Evolutionary conservation across 768 basidiomycete genomes (phyloP).

Genomic region (Boletus rufocinnamomeus): DNA sequence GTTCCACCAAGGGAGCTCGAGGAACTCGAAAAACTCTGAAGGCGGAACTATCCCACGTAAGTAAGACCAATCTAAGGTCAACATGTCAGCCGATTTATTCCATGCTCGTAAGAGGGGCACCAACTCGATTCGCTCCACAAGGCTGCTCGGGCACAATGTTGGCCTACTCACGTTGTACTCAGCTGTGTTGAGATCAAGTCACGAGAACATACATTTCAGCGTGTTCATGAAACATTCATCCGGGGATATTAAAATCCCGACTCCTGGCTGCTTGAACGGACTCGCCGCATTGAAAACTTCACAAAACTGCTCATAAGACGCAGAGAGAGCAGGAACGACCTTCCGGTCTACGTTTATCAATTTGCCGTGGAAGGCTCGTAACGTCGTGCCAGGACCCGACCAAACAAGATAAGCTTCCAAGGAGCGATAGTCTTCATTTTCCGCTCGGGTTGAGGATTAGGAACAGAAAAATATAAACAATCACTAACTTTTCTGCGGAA

Average conservation of each 20-base stretch:
- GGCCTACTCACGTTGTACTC: constrained; percentile 2
- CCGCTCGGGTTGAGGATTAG: neutral
- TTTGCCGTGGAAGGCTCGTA: constrained; percentile 17
- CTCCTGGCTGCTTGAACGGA: neutral
- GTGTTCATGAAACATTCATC: neutral
- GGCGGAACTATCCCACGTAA: constrained; percentile 17
- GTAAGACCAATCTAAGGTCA: constrained; percentile 17
- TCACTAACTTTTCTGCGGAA: constrained; percentile 12
- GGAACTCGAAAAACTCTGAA: constrained; percentile 12
- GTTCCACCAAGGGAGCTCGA: constrained; percentile 21
- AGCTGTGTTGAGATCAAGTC: neutral
- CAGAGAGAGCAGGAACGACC: constrained; percentile 2
- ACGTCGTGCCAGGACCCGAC: constrained; percentile 11
- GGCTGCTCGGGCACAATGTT: neutral
- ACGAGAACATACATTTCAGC: constrained; percentile 11
- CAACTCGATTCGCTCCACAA: constrained; percentile 18
- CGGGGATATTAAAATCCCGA: neutral
- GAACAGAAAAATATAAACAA: neutral
- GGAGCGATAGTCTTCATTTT: neutral
- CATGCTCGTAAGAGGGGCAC: neutral
- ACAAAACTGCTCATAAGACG: constrained; percentile 16
- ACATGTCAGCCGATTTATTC: neutral
- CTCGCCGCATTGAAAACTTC: neutral
- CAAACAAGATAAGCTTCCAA: constrained; percentile 16
- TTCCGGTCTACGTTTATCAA: constrained; percentile 11